phyloP scores from a whole-genome alignment of 2,329 filamentous ascomycete species.

The Sporothrix mexicana region DNA sequence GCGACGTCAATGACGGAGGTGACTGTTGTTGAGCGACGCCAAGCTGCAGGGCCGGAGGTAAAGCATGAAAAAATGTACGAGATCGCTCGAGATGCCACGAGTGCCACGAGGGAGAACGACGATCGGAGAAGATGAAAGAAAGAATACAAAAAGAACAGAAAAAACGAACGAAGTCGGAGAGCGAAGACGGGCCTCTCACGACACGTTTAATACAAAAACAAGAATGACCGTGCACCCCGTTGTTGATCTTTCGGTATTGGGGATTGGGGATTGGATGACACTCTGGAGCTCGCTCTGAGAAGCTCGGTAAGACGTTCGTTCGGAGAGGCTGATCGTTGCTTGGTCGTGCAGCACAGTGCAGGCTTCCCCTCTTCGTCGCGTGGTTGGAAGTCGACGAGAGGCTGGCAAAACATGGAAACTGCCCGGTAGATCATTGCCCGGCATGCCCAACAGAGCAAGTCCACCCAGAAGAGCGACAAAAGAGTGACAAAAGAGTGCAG shows the following conservation, averaged over 20 bases:
- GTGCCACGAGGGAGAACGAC: neutral
- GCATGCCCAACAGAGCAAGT: neutral
- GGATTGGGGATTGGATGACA: neutral
- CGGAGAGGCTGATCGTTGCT: neutral
- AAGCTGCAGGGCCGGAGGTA: too few relatives aligned
- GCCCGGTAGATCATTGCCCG: constrained; percentile 5
- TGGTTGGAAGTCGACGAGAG: neutral
- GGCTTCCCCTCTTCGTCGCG: neutral
- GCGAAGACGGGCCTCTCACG: neutral
- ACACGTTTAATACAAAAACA: constrained; percentile 20
- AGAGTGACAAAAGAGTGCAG: too few relatives aligned
- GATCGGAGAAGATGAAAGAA: neutral
- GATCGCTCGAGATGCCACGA: neutral
- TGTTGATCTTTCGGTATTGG: neutral
- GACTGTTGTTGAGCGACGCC: too few relatives aligned
- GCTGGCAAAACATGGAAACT: neutral
- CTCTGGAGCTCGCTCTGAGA: too few relatives aligned
- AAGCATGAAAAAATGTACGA: neutral
- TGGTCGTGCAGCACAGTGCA: neutral
- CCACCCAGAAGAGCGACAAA: neutral
- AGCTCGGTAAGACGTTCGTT: neutral
- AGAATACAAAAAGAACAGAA: neutral
- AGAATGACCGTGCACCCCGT: constrained; percentile 4
- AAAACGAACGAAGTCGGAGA: neutral
- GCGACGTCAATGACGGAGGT: too few relatives aligned